Percentiles rank a stretch among this genome's conserved stretches.
phyloP scores from a whole-genome alignment of 305 asterid species.

The Solanum chacoense region DNA sequence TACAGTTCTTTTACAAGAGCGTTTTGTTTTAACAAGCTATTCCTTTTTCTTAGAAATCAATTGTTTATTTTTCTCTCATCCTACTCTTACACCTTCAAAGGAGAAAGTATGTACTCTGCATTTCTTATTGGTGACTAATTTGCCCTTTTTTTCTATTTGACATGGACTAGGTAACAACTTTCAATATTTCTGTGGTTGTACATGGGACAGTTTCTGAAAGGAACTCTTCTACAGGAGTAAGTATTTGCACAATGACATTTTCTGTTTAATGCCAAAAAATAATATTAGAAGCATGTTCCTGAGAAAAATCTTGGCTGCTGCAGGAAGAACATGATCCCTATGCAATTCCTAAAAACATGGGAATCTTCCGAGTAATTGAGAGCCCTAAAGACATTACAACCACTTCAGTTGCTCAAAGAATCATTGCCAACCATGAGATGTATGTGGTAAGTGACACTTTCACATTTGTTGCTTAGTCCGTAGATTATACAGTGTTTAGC shows the following conservation, averaged over 20 bases:
- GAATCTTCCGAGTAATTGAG: constrained; percentile 54
- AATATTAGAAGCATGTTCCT: background rate
- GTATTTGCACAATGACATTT: constrained; percentile 9
- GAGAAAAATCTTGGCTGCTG: constrained; percentile 6
- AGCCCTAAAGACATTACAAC: constrained; percentile 79
- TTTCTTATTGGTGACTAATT: constrained; percentile 2
- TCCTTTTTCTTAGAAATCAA: background rate
- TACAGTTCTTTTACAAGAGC: background rate
- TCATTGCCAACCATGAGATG: constrained; percentile 69
- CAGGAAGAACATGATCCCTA: constrained; percentile 71
- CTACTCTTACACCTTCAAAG: background rate
- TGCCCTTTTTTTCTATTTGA: background rate
- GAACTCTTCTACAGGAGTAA: constrained; percentile 42
- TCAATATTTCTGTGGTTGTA: constrained; percentile 77
- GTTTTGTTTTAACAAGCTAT: background rate
- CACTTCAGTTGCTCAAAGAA: constrained; percentile 70
- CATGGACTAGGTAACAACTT: constrained; percentile 50
- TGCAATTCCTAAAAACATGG: constrained; percentile 61
- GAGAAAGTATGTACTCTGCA: background rate
- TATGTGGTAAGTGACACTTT: constrained; percentile 61
- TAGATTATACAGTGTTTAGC: background rate
- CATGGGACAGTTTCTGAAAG: constrained; percentile 76
- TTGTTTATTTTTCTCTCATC: background rate
- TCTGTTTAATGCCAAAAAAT: background rate
- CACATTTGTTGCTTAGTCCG: background rate